Evolutionary conservation across 805 yeast species (phyloP).

Genomic region (Spathaspora girioi): DNA sequence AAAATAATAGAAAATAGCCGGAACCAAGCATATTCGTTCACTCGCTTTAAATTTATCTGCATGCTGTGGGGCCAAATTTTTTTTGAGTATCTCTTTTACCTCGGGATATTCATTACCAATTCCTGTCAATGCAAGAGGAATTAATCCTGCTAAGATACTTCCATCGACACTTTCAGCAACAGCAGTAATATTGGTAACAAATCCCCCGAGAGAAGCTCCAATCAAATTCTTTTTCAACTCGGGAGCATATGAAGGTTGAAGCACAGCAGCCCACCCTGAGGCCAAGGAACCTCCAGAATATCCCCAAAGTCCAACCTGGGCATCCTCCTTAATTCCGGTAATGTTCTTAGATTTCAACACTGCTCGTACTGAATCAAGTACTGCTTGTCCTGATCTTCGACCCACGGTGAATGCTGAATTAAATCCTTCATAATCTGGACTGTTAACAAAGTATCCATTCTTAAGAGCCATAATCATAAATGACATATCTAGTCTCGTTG

Average conservation of each 20-base stretch:
- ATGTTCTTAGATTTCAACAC: slow-evolving; percentile 12
- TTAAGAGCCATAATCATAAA: slow-evolving; percentile 16
- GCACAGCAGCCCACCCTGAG: slow-evolving; percentile 33
- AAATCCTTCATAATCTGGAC: slow-evolving; percentile 35
- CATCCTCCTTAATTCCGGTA: slow-evolving; percentile 18
- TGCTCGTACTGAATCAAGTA: slow-evolving; percentile 29
- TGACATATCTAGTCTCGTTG: slow-evolving; percentile 14
- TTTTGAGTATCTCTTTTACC: slow-evolving; percentile 1
- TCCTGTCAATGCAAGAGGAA: slow-evolving; percentile 27
- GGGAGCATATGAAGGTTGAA: slow-evolving; percentile 35
- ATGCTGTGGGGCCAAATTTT: neutral
- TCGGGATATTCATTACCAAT: slow-evolving; percentile 27
- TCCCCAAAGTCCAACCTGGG: slow-evolving; percentile 28
- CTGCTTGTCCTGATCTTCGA: slow-evolving; percentile 25
- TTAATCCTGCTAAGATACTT: slow-evolving; percentile 29
- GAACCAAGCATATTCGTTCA: slow-evolving; percentile 3
- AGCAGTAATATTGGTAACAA: slow-evolving; percentile 32
- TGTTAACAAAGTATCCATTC: slow-evolving; percentile 30
- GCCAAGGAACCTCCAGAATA: slow-evolving; percentile 39
- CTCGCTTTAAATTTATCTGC: slow-evolving; percentile 1
- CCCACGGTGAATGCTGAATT: slow-evolving; percentile 30
- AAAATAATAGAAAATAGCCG: slow-evolving; percentile 6
- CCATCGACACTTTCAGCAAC: slow-evolving; percentile 23
- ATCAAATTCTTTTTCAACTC: slow-evolving; percentile 19
- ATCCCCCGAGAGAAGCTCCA: slow-evolving; percentile 36